These are phyloP conservation scores for Citeromyces nyonsensis DNA, from an alignment of 805 yeast genomes.

Conservation along the genomic window DNA sequence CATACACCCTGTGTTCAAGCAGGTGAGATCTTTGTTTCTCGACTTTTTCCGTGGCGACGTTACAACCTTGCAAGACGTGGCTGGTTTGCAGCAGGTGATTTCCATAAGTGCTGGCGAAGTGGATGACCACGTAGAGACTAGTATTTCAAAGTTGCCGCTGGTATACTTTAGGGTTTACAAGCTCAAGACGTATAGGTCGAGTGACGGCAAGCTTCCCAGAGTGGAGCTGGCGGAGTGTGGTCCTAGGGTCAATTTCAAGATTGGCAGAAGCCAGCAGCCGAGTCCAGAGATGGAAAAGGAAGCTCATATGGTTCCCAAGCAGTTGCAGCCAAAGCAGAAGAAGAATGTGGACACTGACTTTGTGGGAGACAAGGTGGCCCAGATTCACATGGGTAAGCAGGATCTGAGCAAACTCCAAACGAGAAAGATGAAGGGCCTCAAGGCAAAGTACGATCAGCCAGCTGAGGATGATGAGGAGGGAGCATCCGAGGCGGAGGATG, in stretches of 20 bases:
- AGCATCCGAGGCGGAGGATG: too few relatives aligned
- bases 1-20: slow-evolving; percentile 71
- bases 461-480: slow-evolving; percentile 39
- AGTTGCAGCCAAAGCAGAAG: slow-evolving; percentile 64
- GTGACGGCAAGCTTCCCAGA: slow-evolving; percentile 80
- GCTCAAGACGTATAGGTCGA: slow-evolving; percentile 60
- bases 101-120: slow-evolving; percentile 62
- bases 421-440: slow-evolving; percentile 96
- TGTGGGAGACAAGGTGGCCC: slow-evolving; percentile 95
- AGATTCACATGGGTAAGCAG: slow-evolving; percentile 92
- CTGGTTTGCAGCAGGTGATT: slow-evolving; percentile 86
- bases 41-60: slow-evolving; percentile 85
- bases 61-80: slow-evolving; percentile 76
- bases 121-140: slow-evolving; percentile 62
- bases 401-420: slow-evolving; percentile 85
- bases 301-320: slow-evolving; percentile 69
- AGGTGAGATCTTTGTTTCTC: slow-evolving; percentile 73
- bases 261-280: slow-evolving; percentile 77
- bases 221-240: slow-evolving; percentile 92
- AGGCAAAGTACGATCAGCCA: slow-evolving; percentile 70
- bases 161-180: slow-evolving; percentile 87
- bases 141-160: slow-evolving; percentile 43
- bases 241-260: slow-evolving; percentile 83
- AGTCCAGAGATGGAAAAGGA: slow-evolving; percentile 84
- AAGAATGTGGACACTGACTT: slow-evolving; percentile 80